Percentiles rank a stretch among this genome's conserved stretches.
phyloP scores from a whole-genome alignment of 495 filamentous ascomycete species.

The Bryoglossum gracile region DNA sequence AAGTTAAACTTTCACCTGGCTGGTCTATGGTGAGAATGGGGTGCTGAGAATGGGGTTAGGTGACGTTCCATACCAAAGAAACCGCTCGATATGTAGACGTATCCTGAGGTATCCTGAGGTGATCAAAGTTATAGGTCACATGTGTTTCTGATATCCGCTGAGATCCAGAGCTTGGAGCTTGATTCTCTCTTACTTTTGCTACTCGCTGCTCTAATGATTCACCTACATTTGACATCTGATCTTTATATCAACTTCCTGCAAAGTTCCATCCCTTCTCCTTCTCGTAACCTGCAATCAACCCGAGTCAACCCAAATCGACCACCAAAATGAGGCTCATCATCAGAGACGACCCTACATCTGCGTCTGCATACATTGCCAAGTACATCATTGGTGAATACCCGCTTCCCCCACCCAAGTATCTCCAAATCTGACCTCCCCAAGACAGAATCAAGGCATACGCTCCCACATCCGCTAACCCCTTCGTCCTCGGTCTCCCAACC shows the following conservation, averaged over 20 bases:
- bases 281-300: not conserved
- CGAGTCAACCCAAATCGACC: not conserved
- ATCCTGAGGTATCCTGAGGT: too few species aligned
- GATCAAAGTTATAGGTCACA: too few species aligned
- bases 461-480: constrained; percentile 62
- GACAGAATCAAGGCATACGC: constrained; percentile 66
- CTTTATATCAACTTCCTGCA: not conserved
- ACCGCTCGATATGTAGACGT: too few species aligned
- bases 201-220: too few species aligned
- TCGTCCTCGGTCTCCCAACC: constrained; percentile 78
- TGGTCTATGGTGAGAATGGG: too few species aligned
- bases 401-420: not conserved
- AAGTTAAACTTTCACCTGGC: too few species aligned
- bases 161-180: too few species aligned
- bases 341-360: constrained; percentile 55
- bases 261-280: not conserved
- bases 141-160: too few species aligned
- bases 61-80: too few species aligned
- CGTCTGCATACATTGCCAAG: constrained; percentile 69
- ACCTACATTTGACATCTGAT: too few species aligned
- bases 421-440: constrained; percentile 16
- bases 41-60: too few species aligned
- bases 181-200: too few species aligned
- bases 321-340: constrained; percentile 74
- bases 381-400: constrained; percentile 65